Base-by-base conservation (phyloP, 2,329 filamentous ascomycete species). In the Nothophaeocryptopus gaeumannii region DNA sequence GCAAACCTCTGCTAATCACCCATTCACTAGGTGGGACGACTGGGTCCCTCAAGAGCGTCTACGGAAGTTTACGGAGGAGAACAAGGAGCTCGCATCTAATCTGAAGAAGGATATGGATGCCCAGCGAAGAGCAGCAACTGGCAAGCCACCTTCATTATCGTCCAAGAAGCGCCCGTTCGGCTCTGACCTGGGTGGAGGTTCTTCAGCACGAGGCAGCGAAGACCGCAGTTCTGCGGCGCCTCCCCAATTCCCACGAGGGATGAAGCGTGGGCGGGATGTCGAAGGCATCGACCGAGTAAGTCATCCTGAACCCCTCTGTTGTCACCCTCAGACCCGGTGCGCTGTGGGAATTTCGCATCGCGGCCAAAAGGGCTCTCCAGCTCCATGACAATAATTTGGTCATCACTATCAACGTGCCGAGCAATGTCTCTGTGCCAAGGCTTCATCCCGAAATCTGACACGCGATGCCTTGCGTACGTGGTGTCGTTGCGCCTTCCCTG, bases 31-130 rank as follows among this genome's bases (percentile, higher is more conserved):
- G 55, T 99, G 93, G 93, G 93, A 99, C 74, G 93, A 99, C 74
- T 97, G 92, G 92, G 93, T 97, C 38, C 83, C 88, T 15, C 85
- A 90, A 71, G 92, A 97, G 69, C 88, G 93, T 59, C 85, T 99
- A 54, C 86, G 91, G 66, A 96, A 96, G 74, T 86, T 92, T 68
- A 96, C 85, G 44, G 89, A 95, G 49, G 93, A 97, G 73, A 96
- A 97, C 73, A 88, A 89, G 66, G 89, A 95, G 67, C 80, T 99
- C 33, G 90, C 92, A 15, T 77, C 78, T 47, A 85, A 87, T 69
- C 77, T 91, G 29, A 79, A 84, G 61, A 80, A 83, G 50, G 85
- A 89, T 69, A 78, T 83, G 72, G 84, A 83, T 61, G 73, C 74
- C 47, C 78, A 80, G 61, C 76, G 82, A 70, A 70, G 67, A 59